Base-by-base conservation (phyloP, 352 stramenopile species). In the Phytophthora sansomeana region DNA sequence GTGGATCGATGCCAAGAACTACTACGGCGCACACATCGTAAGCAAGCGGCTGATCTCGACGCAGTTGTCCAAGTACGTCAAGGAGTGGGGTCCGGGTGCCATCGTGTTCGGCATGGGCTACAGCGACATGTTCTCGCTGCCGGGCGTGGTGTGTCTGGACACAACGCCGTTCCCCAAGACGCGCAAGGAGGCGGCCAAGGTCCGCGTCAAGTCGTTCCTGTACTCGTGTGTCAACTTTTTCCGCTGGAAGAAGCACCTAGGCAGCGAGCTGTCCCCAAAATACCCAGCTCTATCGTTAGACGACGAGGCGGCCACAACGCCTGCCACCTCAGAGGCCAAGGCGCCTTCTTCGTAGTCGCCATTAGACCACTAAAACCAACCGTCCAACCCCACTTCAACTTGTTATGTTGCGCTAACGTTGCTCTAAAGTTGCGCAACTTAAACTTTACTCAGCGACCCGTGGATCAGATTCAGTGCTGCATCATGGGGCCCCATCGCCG, bases 1-100 rank as follows among this genome's bases (percentile, higher is more conserved):
- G 29, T 95, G 87, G 87, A 92, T 95, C 60, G 87, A 95, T 52
- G 87, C 87, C 36, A 95, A 95, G 70, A 95, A 95, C 69, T 95
- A 93, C 60, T 95, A 95, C 63, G 87, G 87, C 32, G 85, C 87
- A n/a, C 87, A 95, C 71, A 93, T 95, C 54, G 87, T 95, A 42
- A 93, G 85, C 69, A 95, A 95, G 77, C 78, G 83, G 1, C 60
- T 93, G 41, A 93, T 95, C 69, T 87, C 85, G 28, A 90, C 89
- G 30, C 87, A 95, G 52, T 65, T 95, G 10, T 73, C 74, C 43
- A 91, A 85, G 35, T 95, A 95, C 64, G 85, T 95, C 14, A 95
- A 93, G 62, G 87, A 95, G 70, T 95, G 87, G 87, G 87, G 87
- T 3, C 87, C 87, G 0, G 87, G 87, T 6, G 87, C 87, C 21